These are phyloP conservation scores for Leucaena leucocephala DNA, from an alignment of 306 rosid species.

Conservation along the genomic window DNA sequence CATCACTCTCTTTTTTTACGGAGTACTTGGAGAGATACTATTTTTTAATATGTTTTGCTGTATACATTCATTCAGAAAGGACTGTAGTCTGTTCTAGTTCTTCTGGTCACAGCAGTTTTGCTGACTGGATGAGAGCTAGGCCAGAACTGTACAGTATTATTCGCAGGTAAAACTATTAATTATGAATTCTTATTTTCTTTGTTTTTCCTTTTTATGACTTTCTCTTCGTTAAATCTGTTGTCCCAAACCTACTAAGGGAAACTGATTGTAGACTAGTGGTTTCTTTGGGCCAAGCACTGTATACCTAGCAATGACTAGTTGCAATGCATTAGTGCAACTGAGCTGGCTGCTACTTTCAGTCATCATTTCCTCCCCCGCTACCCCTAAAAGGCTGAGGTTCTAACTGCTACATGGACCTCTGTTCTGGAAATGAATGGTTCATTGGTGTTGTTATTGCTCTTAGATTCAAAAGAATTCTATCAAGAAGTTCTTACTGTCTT, in stretches of 20 bases:
- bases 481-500: conserved; percentile 12
- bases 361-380: not conserved
- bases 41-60: too few relatives aligned
- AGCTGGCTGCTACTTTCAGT: conserved; percentile 27
- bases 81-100: conserved; percentile 53
- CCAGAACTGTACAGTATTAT: conserved; percentile 89
- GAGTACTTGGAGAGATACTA: too few relatives aligned
- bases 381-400: conserved; percentile 3
- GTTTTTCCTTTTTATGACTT: not conserved
- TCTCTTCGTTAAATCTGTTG: not conserved
- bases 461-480: conserved; percentile 16
- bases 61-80: too few relatives aligned
- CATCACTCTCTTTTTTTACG: too few relatives aligned
- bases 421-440: conserved; percentile 26
- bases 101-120: conserved; percentile 52
- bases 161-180: conserved; percentile 64
- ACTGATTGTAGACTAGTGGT: not conserved
- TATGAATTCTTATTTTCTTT: conserved; percentile 19
- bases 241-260: not conserved
- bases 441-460: conserved; percentile 19
- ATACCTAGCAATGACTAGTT: not conserved
- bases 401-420: not conserved
- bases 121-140: conserved; percentile 92
- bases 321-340: not conserved
- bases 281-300: not conserved